Conservation (phyloP, 495 filamentous ascomycete genomes). For the Penicillium robsamsonii region DNA sequence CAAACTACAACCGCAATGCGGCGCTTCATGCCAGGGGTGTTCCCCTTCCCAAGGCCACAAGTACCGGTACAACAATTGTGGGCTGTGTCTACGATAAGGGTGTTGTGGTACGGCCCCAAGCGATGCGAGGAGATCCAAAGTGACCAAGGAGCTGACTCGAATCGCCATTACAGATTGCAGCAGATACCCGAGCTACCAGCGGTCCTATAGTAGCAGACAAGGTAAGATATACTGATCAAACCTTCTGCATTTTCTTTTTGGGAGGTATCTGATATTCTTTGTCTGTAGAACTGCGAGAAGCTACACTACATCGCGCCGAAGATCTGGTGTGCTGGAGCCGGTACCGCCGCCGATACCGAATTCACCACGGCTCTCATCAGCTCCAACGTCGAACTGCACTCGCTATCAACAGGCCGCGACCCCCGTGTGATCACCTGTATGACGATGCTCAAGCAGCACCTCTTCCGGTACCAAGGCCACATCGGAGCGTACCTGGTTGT, state of each 20-base stretch:
- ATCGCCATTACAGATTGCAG: slow-evolving; percentile 66
- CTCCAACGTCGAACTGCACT: slow-evolving; percentile 95
- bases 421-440: slow-evolving; percentile 98
- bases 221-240: slow-evolving; percentile 39
- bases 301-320: slow-evolving; percentile 97
- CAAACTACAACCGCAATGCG: slow-evolving; percentile 97
- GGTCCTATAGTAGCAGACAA: slow-evolving; percentile 99
- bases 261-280: not conserved
- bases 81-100: slow-evolving; percentile 96
- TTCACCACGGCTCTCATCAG: slow-evolving; percentile 99
- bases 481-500: slow-evolving; percentile 98
- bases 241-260: not conserved
- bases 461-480: slow-evolving; percentile 97
- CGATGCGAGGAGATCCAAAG: not conserved
- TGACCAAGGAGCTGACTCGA: slow-evolving; percentile 16
- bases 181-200: slow-evolving; percentile 96
- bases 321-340: slow-evolving; percentile 99
- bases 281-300: slow-evolving; percentile 90
- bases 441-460: slow-evolving; percentile 99
- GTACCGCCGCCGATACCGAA: slow-evolving; percentile 97
- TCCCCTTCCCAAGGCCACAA: slow-evolving; percentile 94
- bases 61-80: slow-evolving; percentile 98
- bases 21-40: slow-evolving; percentile 91
- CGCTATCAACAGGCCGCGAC: slow-evolving; percentile 90
- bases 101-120: slow-evolving; percentile 67